Evolutionary conservation across 2,329 filamentous ascomycete species (phyloP).

Genomic region (Thermothelomyces thermophilus): DNA sequence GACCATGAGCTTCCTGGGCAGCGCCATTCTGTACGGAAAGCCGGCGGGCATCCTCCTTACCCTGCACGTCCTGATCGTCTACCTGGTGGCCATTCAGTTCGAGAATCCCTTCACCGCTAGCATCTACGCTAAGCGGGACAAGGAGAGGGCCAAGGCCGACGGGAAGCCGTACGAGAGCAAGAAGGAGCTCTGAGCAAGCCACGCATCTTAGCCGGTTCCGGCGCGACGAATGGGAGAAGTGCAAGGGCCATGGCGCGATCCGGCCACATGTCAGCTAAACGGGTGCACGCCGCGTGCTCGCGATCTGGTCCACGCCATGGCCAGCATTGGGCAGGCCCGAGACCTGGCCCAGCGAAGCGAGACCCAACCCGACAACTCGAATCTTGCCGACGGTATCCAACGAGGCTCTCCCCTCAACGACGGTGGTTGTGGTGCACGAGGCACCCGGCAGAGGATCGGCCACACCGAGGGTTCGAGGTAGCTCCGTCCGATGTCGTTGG

Average conservation of each 20-base stretch:
- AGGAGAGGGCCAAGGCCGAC: constrained; percentile 41
- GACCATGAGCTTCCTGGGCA: constrained; percentile 85
- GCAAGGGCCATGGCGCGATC: constrained; percentile 10
- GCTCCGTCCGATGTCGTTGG: constrained; percentile 16
- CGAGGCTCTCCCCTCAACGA: constrained; percentile 18
- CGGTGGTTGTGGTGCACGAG: constrained; percentile 19
- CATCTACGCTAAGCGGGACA: constrained; percentile 84
- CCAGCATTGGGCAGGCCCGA: neutral
- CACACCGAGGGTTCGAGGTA: constrained; percentile 12
- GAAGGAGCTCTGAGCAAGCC: constrained; percentile 42
- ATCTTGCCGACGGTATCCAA: constrained; percentile 12
- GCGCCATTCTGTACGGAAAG: constrained; percentile 76
- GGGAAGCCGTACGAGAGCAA: constrained; percentile 36
- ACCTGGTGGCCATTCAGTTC: constrained; percentile 72
- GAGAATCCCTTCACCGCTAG: constrained; percentile 92
- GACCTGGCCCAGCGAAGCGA: neutral
- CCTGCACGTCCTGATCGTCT: constrained; percentile 66
- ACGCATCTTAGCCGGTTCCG: neutral
- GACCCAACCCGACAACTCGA: neutral
- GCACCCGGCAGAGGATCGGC: constrained; percentile 17
- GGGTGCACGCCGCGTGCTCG: constrained; percentile 8
- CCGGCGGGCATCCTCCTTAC: constrained; percentile 79
- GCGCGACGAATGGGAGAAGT: constrained; percentile 11
- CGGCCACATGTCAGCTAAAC: neutral
- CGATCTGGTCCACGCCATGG: neutral